Percentiles rank a stretch among this genome's conserved stretches.
Evolutionary conservation across 1,139 yeast genomes (phyloP).

Genomic region (Zygotorulaspora mrakii): DNA sequence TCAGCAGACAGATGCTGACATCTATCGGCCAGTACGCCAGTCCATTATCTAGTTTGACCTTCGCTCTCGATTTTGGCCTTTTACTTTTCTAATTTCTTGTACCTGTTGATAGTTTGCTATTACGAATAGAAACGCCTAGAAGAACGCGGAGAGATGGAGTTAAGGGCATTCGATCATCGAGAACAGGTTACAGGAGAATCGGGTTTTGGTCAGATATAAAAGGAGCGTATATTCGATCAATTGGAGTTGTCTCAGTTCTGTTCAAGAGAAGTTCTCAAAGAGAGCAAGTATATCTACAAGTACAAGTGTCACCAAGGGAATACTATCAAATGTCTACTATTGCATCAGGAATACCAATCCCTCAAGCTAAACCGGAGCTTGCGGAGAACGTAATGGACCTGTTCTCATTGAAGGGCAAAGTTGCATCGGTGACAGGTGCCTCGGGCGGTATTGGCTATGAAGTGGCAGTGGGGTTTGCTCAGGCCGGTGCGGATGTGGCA

Average conservation of each 20-base stretch:
- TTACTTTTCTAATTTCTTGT: not conserved
- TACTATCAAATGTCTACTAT: slow-evolving; percentile 13
- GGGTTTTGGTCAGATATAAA: not conserved
- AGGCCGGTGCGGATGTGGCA: slow-evolving; percentile 88
- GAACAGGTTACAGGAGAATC: not conserved
- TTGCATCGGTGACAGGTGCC: slow-evolving; percentile 85
- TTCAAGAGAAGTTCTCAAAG: no score
- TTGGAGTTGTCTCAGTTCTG: no score
- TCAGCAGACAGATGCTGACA: no score
- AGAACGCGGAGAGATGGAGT: not conserved
- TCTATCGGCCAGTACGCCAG: no score
- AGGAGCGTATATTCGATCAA: not conserved
- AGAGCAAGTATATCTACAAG: no score
- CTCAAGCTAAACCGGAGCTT: slow-evolving; percentile 31
- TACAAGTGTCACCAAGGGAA: not conserved
- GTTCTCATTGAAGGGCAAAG: slow-evolving; percentile 74
- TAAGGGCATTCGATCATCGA: not conserved
- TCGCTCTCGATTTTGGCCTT: no score
- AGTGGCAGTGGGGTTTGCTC: slow-evolving; percentile 81
- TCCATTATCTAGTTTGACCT: no score
- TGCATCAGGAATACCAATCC: slow-evolving; percentile 26
- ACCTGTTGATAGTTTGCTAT: slow-evolving; percentile 2
- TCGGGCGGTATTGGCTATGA: slow-evolving; percentile 83
- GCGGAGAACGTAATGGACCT: slow-evolving; percentile 42
- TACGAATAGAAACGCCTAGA: not conserved